Base-by-base conservation (phyloP, 2,329 filamentous ascomycete genomes). In the Fusarium devonianum region DNA sequence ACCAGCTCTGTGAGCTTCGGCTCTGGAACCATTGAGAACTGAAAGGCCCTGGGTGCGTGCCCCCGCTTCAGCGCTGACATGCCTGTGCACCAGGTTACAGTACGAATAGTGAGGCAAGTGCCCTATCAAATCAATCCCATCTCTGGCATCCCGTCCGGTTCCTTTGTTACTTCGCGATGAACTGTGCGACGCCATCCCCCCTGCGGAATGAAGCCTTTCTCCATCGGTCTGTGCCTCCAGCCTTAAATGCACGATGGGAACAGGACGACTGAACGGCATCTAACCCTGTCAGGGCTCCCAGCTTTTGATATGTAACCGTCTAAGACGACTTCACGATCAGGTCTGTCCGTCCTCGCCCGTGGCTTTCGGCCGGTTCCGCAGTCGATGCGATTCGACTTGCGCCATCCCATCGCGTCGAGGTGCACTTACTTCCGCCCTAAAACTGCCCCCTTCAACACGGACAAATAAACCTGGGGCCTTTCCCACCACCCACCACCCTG, bases 401-500 rank as follows among this genome's bases (percentile, higher is more conserved):
- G 49, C 53, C 44, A 62, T 65, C 38, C 51, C 34, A 56, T 60
- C 56, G 62, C 60, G 58, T 62, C 60, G 54, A 60, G 32, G 32
- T 51, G 58, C 34, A 55, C 62, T 50, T 62, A 26, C n/a, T 59
- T 65, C 53, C 53, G 51, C 51, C 56, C 63, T 53, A 54, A 51
- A 47, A 39, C 21, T 56, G 43, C 47, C 58, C 62, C 53, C 62
- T 65, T 65, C 57, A 64, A 60, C 58, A 46, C 55, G 56, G 49
- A 62, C 56, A 60, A 54, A 44, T 50, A 65, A 54, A 37, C 60
- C 59, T 62, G 60, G 32, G 42, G 58, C 49, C 49, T 46, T 62
- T 65, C 62, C 62, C 62, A 62, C 62, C 62, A 65, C 62, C 51
- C 60, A 54, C 60, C 58, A n/a, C n/a, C n/a, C n/a, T n/a, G n/a